Base-by-base conservation (phyloP, 345 rosid genomes). In the Raphanus raphanistrum region DNA sequence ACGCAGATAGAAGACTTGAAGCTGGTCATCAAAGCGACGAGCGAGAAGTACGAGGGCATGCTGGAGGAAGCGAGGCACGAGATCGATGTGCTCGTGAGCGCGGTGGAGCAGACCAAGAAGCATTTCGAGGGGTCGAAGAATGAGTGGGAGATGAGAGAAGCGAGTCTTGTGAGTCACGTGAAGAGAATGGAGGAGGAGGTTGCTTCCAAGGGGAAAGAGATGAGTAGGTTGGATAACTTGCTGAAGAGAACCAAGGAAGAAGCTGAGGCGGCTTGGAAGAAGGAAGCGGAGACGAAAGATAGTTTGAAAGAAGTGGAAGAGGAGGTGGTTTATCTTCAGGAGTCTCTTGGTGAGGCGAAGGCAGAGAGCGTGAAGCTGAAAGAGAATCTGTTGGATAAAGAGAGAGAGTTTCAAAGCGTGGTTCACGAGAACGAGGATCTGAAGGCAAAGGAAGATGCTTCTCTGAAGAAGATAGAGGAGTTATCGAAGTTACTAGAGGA, bases 121-220 rank as follows among this genome's bases (percentile, higher is more conserved):
- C 90, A 89, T 60, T 74, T 84, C 2, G 72, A 82, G 82, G 83
- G 79, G 69, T 88, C 90, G 26, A 88, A 88, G 83, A 71, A 48
- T 28, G 90, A 86, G 79, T 95, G 99, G 98, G 98, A 90, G 84
- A 84, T 80, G 81, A 87, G 85, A 76, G 98, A 95, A 70, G 80
- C 80, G 58, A 87, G 85, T 75, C 77, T 92, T 71, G 81, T 81
- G 74, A 82, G 85, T 68, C 72, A 84, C 68, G 82, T 89, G 64
- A 84, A 86, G 84, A 89, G 88, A 63, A 84, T 89, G 36, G 96
- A 91, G 77, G 92, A 88, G 78, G 92, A 91, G 45, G 89, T 90
- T 45, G 81, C 89, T 29, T 82, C 85, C 5, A 73, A 87, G 86
- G 94, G 84, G 54, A 89, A 86, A 70, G 99, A 91, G 73, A 81